Base-by-base conservation (phyloP, 768 basidiomycete genomes). In the Filobasidium wieringae region DNA sequence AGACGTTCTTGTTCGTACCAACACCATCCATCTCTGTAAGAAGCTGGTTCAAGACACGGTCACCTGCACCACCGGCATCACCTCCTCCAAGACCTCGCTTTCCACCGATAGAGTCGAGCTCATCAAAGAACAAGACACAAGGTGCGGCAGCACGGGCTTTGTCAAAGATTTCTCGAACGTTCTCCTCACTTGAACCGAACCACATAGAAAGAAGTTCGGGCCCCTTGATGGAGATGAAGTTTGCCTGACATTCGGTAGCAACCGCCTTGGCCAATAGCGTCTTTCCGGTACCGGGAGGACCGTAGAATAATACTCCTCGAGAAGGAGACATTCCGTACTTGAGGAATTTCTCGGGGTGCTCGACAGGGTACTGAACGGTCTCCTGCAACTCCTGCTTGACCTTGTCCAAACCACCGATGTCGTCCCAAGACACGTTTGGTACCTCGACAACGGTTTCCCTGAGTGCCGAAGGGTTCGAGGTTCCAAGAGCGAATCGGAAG, bases 41-140 rank as follows among this genome's bases (percentile, higher is more conserved):
- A 65, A 92, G 87, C 71, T 92, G 88, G 57, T 58, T 58, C 58
- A 99, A 80, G 15, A 97, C 95, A 78, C 95, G 89, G 71, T 99
- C 95, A 34, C 93, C 86, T 12, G 95, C 93, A 62, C 95, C 95
- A 63, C 95, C 95, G 55, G 77, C 95, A 76, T 97, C 95, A 36
- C 91, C 91, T 8, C 79, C 76, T 22, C 82, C 81, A 24, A 74
- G 74, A 61, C 95, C 95, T 76, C 95, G 88, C 53, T 91, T 82
- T 78, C 97, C 97, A 45, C 95, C 95, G 68, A 99, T 97, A 15
- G 93, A 95, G 75, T 99, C 95, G 74, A 99, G 80, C 75, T 99
- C 95, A 68, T 99, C 95, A 77, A 99, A 99, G 87, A 99, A 99
- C 90, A 99, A 95, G 66, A 99, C 95, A 72, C 95, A 97, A 55